These are phyloP conservation scores for Petrea volubilis DNA, from an alignment of 257 asterid species.

Conservation along the genomic window DNA sequence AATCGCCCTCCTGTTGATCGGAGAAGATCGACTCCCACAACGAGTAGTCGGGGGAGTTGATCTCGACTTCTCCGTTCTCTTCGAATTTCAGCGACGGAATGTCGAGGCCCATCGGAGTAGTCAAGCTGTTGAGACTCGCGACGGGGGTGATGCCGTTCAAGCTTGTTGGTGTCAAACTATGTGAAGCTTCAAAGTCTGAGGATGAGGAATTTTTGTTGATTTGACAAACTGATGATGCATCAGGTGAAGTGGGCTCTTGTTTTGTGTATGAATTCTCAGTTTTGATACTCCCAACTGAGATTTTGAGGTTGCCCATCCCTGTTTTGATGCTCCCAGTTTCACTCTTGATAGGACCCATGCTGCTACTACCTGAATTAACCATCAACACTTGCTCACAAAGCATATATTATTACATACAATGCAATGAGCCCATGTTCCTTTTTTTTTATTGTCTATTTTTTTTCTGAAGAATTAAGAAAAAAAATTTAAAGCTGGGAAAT, in stretches of 20 bases:
- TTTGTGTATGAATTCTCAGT: conserved; percentile 32
- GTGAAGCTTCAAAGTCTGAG: conserved; percentile 27
- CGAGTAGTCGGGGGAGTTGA: conserved; percentile 65
- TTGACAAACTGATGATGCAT: conserved; percentile 16
- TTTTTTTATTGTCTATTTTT: background rate
- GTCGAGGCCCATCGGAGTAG: conserved; percentile 24
- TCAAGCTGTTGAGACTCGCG: conserved; percentile 15
- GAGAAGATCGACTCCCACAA: conserved; percentile 68
- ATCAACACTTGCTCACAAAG: conserved; percentile 4
- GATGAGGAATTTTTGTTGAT: conserved; percentile 28
- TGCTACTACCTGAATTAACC: conserved; percentile 32
- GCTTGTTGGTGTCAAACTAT: background rate
- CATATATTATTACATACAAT: background rate
- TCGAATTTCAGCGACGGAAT: conserved; percentile 47
- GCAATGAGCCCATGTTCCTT: background rate
- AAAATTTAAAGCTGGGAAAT: conserved; percentile 26
- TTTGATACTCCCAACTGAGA: conserved; percentile 25
- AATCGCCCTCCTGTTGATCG: conserved; percentile 64
- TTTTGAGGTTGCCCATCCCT: conserved; percentile 33
- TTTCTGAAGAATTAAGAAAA: conserved; percentile 14
- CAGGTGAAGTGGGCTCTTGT: conserved; percentile 25
- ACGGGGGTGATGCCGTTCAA: conserved; percentile 22
- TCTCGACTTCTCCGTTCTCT: conserved; percentile 34
- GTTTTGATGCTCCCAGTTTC: conserved; percentile 25
- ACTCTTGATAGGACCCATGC: conserved; percentile 36